phyloP scores from a whole-genome alignment of 257 asterid species.

The Gynochthodes officinalis region DNA sequence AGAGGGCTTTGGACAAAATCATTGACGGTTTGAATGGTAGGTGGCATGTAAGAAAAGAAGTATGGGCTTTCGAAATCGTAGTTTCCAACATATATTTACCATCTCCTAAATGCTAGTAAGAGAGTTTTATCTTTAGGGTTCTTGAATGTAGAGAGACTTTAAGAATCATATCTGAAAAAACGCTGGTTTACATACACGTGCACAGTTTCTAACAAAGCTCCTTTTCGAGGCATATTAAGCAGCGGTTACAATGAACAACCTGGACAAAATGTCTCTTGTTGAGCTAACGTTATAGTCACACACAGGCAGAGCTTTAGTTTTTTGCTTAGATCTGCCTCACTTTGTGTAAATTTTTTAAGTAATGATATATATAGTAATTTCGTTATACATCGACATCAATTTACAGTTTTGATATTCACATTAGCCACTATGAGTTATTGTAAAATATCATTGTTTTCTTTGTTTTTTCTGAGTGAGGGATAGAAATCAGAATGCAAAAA shows the following conservation, averaged over 20 bases:
- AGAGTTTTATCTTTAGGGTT: conserved; percentile 18
- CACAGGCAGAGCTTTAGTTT: not conserved
- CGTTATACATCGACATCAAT: too few relatives aligned
- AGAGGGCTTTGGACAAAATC: conserved; percentile 12
- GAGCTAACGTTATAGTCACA: conserved; percentile 6
- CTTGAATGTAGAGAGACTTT: not conserved
- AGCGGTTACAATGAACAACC: conserved; percentile 22
- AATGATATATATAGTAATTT: too few relatives aligned
- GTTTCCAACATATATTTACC: conserved; percentile 18
- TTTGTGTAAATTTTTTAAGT: too few relatives aligned
- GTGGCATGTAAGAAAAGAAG: conserved; percentile 15
- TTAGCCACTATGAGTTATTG: too few relatives aligned
- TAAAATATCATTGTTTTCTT: too few relatives aligned
- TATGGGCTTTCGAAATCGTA: not conserved
- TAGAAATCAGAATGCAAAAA: not conserved
- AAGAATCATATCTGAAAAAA: conserved; percentile 10
- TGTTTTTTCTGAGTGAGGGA: not conserved
- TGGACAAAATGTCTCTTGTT: conserved; percentile 15
- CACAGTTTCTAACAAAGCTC: conserved; percentile 23
- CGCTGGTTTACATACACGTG: conserved; percentile 26
- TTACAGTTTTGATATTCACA: too few relatives aligned
- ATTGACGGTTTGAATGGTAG: conserved; percentile 17
- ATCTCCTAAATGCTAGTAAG: conserved; percentile 9
- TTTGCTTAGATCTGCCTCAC: not conserved
- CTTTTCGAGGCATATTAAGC: conserved; percentile 36